Evolutionary conservation across 345 rosid species (phyloP).

Genomic region (Hypericum perforatum): DNA sequence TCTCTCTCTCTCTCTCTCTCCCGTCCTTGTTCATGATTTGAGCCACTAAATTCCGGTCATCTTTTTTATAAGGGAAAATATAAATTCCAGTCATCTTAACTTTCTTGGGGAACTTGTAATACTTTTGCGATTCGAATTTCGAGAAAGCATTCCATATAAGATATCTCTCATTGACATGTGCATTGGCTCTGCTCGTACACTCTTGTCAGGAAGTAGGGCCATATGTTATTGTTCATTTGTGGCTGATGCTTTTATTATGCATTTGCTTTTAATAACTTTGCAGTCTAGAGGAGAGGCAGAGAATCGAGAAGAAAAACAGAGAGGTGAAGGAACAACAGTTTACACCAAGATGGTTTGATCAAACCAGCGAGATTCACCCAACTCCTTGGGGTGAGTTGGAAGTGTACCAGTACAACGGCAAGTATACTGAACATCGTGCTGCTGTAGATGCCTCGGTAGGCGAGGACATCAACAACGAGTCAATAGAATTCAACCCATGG

Average conservation of each 20-base stretch:
- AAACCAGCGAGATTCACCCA: constrained; percentile 44
- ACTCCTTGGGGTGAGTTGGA: constrained; percentile 75
- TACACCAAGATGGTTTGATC: constrained; percentile 61
- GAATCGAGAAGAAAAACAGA: constrained; percentile 57
- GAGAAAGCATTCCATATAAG: too few species aligned
- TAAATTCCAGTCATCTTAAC: too few species aligned
- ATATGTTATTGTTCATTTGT: background rate
- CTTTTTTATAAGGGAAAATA: too few species aligned
- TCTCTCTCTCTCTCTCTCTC: background rate
- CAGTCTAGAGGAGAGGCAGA: constrained; percentile 74
- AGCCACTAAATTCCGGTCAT: too few species aligned
- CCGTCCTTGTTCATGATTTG: too few species aligned
- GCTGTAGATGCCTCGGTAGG: constrained; percentile 34
- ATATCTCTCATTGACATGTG: too few species aligned
- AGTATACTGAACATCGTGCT: constrained; percentile 43
- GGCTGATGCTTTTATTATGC: background rate
- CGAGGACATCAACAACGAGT: constrained; percentile 23
- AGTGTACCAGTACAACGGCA: constrained; percentile 56
- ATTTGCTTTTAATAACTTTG: background rate
- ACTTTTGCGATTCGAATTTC: too few species aligned
- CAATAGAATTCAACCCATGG: constrained; percentile 65
- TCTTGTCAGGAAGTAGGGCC: too few species aligned
- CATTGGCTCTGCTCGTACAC: too few species aligned
- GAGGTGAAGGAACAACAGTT: constrained; percentile 51
- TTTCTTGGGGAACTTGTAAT: too few species aligned